Evolutionary conservation across 2,329 filamentous ascomycete genomes (phyloP), one percentile per base, ranked within the genome.

Genomic region (Aspergillus sp.): DNA sequence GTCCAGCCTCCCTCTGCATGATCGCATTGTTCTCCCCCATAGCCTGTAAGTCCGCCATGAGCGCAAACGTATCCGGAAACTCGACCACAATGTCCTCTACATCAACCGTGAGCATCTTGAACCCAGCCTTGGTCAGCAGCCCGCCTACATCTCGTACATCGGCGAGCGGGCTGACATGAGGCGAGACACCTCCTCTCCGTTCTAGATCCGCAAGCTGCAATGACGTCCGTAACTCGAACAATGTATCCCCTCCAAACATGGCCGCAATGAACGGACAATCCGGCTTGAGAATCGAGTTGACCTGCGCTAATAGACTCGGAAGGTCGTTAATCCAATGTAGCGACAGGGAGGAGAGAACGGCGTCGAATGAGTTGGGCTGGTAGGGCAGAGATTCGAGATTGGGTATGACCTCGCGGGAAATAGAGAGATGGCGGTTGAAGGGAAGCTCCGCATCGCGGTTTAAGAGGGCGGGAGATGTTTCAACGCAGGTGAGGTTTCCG

Each of bases 271-370:
- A 97, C 1, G 96, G 93, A 60, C 86, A 85, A 76, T 99, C 95
- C 0, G 94, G 93, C 77, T 96, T 96, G 28, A 99, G 84, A 38
- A 96, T 82, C 66, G 86, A 85, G 81, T 97, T 96, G 74, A 97
- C 90, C 73, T 96, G 92, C 1, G 88, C 83, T 2, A 99, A 84
- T 11, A 96, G 82, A 1, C 90, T 91, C 0, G 95, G 95, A 5
- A 99, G 86, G 76, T 99, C 92, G 76, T 99, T 99, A 82, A 97
- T 91, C 95, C 95, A 99, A 79, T 99, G 95, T 74, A 99, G 83
- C 61, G 91, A 93, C 62, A 97, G 81, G 59, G 91, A 96, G 74
- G 92, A 96, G 64, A 99, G 82, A 11, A 97, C 91, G 6, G 96
- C 87, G 75, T 98, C 93, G 76, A 97, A 98, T 3, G 89, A 87